Evolutionary conservation across 1,284 basidiomycete genomes (phyloP).

Genomic region (Naganishia sp.): DNA sequence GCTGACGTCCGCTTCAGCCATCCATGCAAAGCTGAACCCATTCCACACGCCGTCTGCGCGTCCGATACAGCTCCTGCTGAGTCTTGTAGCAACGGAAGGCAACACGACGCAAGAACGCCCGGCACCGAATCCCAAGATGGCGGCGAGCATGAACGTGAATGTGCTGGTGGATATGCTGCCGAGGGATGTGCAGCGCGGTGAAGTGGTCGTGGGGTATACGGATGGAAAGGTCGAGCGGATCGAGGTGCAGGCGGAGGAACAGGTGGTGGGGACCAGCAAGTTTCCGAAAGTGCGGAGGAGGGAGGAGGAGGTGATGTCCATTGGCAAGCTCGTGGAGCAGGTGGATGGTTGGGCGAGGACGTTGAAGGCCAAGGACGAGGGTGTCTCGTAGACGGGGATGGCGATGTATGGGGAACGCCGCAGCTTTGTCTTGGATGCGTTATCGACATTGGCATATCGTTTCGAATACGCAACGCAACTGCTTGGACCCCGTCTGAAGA

Average conservation of each 20-base stretch:
- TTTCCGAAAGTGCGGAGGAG: conserved; percentile 24
- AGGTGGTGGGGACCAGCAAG: conserved; percentile 4
- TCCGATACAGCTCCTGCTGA: conserved; percentile 29
- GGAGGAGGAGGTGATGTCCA: conserved; percentile 26
- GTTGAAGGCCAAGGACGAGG: conserved; percentile 33
- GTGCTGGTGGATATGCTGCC: conserved; percentile 32
- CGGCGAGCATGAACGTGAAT: conserved; percentile 29
- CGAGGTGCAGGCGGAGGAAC: neutral
- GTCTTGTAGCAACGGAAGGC: conserved; percentile 24
- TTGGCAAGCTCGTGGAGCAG: conserved; percentile 26
- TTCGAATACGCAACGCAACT: too few species aligned
- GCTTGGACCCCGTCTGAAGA: too few species aligned
- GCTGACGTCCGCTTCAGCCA: conserved; percentile 22
- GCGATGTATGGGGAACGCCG: too few species aligned
- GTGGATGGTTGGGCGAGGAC: conserved; percentile 32
- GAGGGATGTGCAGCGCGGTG: neutral
- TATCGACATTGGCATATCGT: too few species aligned
- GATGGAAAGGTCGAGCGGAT: conserved; percentile 35
- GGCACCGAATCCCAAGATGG: conserved; percentile 13
- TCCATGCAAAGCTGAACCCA: conserved; percentile 33
- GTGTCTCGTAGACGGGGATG: conserved; percentile 10
- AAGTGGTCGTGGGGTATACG: conserved; percentile 32
- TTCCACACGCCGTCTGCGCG: conserved; percentile 33
- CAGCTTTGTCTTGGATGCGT: too few species aligned
- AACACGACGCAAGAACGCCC: conserved; percentile 25